phyloP scores from a whole-genome alignment of 805 yeast genomes.

The Saccharomycopsis selenospora region DNA sequence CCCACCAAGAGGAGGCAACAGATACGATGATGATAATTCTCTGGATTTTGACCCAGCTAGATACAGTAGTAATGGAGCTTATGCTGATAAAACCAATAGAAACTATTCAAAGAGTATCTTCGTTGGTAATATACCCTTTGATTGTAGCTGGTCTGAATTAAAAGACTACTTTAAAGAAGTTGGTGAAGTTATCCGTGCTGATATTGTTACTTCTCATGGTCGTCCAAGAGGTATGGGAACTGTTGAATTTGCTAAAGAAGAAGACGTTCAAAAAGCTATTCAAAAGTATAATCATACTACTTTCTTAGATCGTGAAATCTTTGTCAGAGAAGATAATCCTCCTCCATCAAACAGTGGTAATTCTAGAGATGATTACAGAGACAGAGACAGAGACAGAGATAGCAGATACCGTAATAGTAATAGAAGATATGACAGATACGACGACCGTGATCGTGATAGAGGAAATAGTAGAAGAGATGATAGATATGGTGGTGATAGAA shows the following conservation, averaged over 20 bases:
- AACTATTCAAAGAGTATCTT: constrained; percentile 64
- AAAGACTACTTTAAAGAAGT: constrained; percentile 50
- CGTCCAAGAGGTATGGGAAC: constrained; percentile 88
- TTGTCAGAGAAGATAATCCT: constrained; percentile 86
- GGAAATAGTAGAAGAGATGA: constrained; percentile 26
- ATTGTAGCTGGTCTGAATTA: constrained; percentile 50
- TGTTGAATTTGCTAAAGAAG: constrained; percentile 65
- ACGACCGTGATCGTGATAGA: constrained; percentile 24
- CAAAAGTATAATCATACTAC: constrained; percentile 55
- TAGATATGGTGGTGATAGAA: constrained; percentile 21
- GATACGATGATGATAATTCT: constrained; percentile 18
- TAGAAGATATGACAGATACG: constrained; percentile 18
- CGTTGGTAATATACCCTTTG: constrained; percentile 67
- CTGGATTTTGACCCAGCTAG: constrained; percentile 14
- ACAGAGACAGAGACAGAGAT: constrained; percentile 12
- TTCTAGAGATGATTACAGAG: constrained; percentile 24
- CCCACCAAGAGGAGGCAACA: constrained; percentile 23
- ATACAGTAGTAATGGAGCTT: constrained; percentile 24
- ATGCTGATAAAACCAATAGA: constrained; percentile 39
- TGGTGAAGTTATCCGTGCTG: constrained; percentile 72
- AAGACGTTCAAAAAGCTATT: constrained; percentile 68
- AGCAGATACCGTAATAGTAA: constrained; percentile 2
- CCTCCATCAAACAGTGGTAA: constrained; percentile 44
- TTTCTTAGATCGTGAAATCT: constrained; percentile 69
- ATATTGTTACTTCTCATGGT: constrained; percentile 70